A percentile compares a stretch with the other conserved stretches of the same genome.
Conservation (phyloP, 306 rosid species). For the Pterocarpus santalinus region DNA sequence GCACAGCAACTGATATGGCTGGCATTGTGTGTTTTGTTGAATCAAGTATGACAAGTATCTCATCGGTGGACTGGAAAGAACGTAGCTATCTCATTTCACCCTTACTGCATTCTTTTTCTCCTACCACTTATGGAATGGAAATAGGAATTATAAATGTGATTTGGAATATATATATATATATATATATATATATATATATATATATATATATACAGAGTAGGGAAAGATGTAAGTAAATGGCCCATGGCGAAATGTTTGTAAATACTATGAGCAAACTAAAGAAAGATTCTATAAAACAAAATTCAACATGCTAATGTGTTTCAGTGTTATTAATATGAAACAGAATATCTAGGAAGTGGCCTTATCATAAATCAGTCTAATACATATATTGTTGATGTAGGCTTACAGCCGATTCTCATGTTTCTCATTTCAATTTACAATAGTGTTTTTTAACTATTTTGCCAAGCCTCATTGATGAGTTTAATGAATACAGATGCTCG, state of each 20-base stretch:
- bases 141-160: constrained; percentile 10
- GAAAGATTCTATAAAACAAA: constrained; percentile 13
- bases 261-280: constrained; percentile 24
- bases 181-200: no score
- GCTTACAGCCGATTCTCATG: constrained; percentile 33
- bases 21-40: constrained; percentile 7
- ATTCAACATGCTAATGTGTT: not conserved
- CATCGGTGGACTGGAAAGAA: constrained; percentile 22
- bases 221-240: not conserved
- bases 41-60: constrained; percentile 16
- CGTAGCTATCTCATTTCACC: not conserved
- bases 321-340: constrained; percentile 15
- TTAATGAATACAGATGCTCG: constrained; percentile 73
- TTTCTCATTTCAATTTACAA: constrained; percentile 35
- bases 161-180: not conserved
- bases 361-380: constrained; percentile 7
- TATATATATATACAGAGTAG: not conserved
- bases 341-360: constrained; percentile 11
- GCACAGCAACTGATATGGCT: constrained; percentile 3
- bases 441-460: constrained; percentile 5
- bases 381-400: not conserved
- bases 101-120: not conserved
- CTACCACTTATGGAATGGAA: not conserved
- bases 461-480: constrained; percentile 38
- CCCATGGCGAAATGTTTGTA: constrained; percentile 25